Evolutionary conservation across 495 filamentous ascomycete genomes (phyloP), one percentile per base, ranked within the genome.

Genomic region (Ramalina intermedia): DNA sequence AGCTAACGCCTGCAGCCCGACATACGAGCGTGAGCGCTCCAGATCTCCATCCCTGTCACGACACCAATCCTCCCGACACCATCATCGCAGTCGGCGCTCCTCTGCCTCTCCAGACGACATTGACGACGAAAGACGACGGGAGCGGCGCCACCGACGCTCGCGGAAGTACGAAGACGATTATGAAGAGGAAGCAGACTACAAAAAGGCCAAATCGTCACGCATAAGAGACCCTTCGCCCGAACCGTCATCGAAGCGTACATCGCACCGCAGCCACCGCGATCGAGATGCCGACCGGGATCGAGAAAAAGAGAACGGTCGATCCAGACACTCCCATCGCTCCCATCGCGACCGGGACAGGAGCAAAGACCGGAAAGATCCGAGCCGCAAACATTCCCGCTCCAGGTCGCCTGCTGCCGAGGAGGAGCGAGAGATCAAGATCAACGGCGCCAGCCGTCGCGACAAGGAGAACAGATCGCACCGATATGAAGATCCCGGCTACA

Each of bases 71-170:
- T 69, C 76, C 21, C 65, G 63, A 37, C 72, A 67, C 51, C 72
- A 71, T 43, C 71, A 78, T 60, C 76, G 75, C n/a, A 70, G 78
- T 53, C 76, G 72, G 12, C 81, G 79, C 4, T 57, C 65, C 7
- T 78, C 70, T 23, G 55, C 59, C 12, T 65, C 72, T 14, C 16
- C 21, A 0, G 65, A 70, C 12, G 66, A 66, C 26, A 68, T 66
- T 14, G 70, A 70, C 23, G 72, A 75, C 24, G 73, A 78, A 27
- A 60, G 63, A 41, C 58, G 65, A 29, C 66, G 66, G 12, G 73
- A 75, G 29, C 63, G 65, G 46, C 63, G 65, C 6, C 57, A 62
- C 46, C 65, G 69, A 54, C 60, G 66, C 52, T 61, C 71, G 45
- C 67, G 66, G 56, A 59, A 65, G 39, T 57, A 72, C 57, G 65